Evolutionary conservation across 139 green algal species (phyloP).

Genomic region (Penium margaritaceum): DNA sequence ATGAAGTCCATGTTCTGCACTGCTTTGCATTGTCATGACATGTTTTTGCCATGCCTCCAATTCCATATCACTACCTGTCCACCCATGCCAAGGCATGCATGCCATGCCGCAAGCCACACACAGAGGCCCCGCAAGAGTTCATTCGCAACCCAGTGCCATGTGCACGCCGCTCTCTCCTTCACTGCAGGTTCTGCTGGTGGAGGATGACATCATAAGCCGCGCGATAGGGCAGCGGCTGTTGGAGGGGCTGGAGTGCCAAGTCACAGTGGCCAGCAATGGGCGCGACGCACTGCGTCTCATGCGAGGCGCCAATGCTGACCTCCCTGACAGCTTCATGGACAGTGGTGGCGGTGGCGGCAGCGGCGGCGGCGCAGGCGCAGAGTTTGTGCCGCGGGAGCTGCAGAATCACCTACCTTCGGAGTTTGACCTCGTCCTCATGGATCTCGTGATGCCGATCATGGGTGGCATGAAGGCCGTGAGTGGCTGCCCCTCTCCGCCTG

Average conservation of each 20-base stretch:
- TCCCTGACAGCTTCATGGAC: neutral
- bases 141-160: no score
- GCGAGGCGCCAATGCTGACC: slow-evolving; percentile 2
- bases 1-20: no score
- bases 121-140: no score
- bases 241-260: slow-evolving; percentile 7
- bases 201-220: slow-evolving; percentile 24
- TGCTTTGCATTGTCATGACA: no score
- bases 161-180: neutral
- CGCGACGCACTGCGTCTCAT: slow-evolving; percentile 18
- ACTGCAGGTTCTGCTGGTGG: slow-evolving; percentile 16
- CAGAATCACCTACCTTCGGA: no score
- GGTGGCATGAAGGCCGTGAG: slow-evolving; percentile 23
- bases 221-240: slow-evolving; percentile 20
- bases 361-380: neutral
- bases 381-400: slow-evolving; percentile 15
- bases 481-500: no score
- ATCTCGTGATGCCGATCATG: slow-evolving; percentile 34
- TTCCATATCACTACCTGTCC: no score
- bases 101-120: no score
- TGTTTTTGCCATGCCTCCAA: no score
- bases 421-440: slow-evolving; percentile 40
- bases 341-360: neutral
- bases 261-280: slow-evolving; percentile 30
- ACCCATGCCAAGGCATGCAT: no score